These are phyloP conservation scores for Hanseniaspora pseudoguilliermondii DNA, from an alignment of 805 yeast genomes.

Conservation along the genomic window DNA sequence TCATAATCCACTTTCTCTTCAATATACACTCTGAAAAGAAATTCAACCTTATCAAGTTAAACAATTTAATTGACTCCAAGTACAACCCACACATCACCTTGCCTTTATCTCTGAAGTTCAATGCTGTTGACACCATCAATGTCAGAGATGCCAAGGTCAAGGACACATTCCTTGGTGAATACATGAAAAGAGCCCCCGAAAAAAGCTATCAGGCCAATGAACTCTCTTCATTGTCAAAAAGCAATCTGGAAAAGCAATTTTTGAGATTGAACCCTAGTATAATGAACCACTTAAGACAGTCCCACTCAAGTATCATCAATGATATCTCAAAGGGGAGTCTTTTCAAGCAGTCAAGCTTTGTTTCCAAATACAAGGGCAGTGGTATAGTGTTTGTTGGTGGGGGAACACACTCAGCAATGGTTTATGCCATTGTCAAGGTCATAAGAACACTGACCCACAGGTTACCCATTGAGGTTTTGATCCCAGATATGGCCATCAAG, in stretches of 20 bases:
- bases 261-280: neutral
- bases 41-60: neutral
- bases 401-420: conserved; percentile 61
- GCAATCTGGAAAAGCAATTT: neutral
- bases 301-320: neutral
- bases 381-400: conserved; percentile 70
- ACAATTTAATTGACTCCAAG: neutral
- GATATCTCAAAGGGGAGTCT: neutral
- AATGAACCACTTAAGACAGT: neutral
- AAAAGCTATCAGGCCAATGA: neutral
- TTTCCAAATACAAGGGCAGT: conserved; percentile 11
- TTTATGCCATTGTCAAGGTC: conserved; percentile 50
- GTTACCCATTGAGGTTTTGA: conserved; percentile 64
- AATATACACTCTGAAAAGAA: neutral
- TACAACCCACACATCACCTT: neutral
- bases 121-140: neutral
- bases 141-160: neutral
- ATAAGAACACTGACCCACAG: conserved; percentile 46
- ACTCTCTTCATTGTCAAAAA: neutral
- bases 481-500: conserved; percentile 40
- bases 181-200: neutral
- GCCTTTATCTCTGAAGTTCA: neutral
- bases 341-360: neutral
- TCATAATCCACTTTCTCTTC: neutral
- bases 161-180: neutral